Percentiles rank a stretch among this genome's conserved stretches.
Conservation (phyloP, 2,329 filamentous ascomycete genomes). For the Fusarium nurragi region DNA sequence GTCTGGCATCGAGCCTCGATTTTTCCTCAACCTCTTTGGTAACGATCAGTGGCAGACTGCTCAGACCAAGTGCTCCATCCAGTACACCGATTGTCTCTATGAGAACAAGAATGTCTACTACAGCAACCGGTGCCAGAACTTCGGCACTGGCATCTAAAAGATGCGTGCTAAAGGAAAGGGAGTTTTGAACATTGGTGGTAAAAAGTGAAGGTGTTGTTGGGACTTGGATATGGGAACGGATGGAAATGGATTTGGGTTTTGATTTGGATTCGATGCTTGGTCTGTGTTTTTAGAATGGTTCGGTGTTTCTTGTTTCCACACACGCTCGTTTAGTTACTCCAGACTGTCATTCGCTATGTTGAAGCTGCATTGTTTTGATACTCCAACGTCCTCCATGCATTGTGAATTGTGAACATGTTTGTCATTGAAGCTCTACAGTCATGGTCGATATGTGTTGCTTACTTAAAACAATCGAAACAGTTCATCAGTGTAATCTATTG, state of each 20-base stretch:
- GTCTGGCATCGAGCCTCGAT: constrained; percentile 41
- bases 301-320: constrained; percentile 16
- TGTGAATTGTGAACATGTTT: background rate
- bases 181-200: background rate
- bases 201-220: constrained; percentile 3
- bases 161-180: background rate
- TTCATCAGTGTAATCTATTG: too few species aligned
- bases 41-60: constrained; percentile 48
- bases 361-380: constrained; percentile 29
- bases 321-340: constrained; percentile 31
- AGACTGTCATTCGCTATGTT: constrained; percentile 33
- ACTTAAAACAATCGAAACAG: too few species aligned
- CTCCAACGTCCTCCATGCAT: background rate
- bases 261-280: background rate
- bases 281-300: background rate
- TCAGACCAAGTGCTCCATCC: constrained; percentile 57
- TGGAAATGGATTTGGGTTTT: background rate
- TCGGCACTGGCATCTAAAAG: constrained; percentile 41
- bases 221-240: background rate
- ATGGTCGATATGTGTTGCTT: too few species aligned
- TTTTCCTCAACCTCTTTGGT: constrained; percentile 42
- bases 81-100: constrained; percentile 60
- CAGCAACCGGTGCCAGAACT: constrained; percentile 53
- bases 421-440: too few species aligned
- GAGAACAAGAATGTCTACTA: constrained; percentile 54